These are phyloP conservation scores for Pterocarpus macrocarpus DNA, from an alignment of 306 rosid species.

Conservation along the genomic window DNA sequence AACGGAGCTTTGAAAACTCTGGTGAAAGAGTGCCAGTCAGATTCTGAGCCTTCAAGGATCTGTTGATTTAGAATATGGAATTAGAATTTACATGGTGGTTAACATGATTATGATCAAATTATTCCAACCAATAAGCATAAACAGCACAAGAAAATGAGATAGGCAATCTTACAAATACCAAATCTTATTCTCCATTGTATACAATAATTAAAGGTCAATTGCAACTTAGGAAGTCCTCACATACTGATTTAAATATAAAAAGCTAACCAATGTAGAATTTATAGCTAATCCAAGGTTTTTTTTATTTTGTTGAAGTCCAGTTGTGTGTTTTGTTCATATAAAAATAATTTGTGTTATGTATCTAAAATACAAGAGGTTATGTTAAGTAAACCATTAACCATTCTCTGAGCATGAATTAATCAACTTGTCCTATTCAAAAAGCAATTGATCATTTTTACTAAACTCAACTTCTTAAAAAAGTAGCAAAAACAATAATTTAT, in stretches of 20 bases:
- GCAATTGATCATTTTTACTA: neutral
- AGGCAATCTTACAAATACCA: slow-evolving; percentile 1
- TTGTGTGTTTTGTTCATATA: neutral
- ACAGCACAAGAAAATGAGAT: slow-evolving; percentile 5
- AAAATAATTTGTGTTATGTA: neutral
- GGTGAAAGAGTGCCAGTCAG: slow-evolving; percentile 77
- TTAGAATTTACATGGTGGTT: slow-evolving; percentile 10
- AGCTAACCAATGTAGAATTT: neutral
- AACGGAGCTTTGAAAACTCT: slow-evolving; percentile 79
- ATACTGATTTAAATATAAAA: neutral
- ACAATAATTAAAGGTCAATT: neutral
- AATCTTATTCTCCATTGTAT: neutral
- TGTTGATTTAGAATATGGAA: slow-evolving; percentile 50
- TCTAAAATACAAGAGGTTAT: neutral
- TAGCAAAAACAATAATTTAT: too few relatives aligned
- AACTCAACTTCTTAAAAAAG: too few relatives aligned
- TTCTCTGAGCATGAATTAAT: neutral
- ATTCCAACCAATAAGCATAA: slow-evolving; percentile 13
- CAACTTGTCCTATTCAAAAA: neutral
- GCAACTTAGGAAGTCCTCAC: neutral
- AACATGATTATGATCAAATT: neutral
- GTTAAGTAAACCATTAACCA: neutral
- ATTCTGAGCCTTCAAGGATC: slow-evolving; percentile 83
- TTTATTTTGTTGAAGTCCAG: neutral
- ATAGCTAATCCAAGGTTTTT: neutral